Conservation (phyloP, 768 basidiomycete genomes). For the Mycena rosella region DNA sequence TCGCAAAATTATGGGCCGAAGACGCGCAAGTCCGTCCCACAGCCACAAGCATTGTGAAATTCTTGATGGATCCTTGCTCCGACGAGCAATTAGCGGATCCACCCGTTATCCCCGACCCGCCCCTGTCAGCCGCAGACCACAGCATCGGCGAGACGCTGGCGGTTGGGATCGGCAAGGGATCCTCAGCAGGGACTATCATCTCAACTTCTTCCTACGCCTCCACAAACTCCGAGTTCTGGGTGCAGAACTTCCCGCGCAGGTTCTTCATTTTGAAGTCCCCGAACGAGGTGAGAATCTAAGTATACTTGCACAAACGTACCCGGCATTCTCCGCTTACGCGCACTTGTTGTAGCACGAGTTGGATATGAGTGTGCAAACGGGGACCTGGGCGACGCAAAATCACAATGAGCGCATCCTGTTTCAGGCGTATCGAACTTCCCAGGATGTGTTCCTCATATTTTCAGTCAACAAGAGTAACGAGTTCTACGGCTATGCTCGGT, state of each 20-base stretch:
- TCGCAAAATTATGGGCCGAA: no score
- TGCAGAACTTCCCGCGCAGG: conserved; percentile 15
- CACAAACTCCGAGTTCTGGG: conserved; percentile 12
- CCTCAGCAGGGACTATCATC: no score
- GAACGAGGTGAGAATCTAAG: conserved; percentile 15
- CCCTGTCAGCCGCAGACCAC: no score
- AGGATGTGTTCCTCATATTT: conserved; percentile 90
- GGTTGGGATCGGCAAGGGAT: no score
- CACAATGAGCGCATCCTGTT: conserved; percentile 94
- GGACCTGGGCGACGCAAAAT: conserved; percentile 92
- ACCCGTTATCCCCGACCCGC: no score
- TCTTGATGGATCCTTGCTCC: no score
- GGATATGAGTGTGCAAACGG: conserved; percentile 81
- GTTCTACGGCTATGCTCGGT: conserved; percentile 94
- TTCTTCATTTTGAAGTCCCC: conserved; percentile 19
- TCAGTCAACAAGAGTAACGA: conserved; percentile 94
- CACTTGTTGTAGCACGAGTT: conserved; percentile 69
- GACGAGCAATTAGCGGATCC: no score
- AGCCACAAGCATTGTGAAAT: no score
- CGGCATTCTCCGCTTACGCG: not conserved
- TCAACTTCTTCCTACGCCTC: no score
- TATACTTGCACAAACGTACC: no score
- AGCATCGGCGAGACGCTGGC: no score
- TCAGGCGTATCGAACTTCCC: conserved; percentile 91
- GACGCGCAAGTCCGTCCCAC: no score